Percentiles rank a stretch among this genome's conserved stretches.
phyloP scores from a whole-genome alignment of 768 basidiomycete genomes.

The Mycena capillaripes region DNA sequence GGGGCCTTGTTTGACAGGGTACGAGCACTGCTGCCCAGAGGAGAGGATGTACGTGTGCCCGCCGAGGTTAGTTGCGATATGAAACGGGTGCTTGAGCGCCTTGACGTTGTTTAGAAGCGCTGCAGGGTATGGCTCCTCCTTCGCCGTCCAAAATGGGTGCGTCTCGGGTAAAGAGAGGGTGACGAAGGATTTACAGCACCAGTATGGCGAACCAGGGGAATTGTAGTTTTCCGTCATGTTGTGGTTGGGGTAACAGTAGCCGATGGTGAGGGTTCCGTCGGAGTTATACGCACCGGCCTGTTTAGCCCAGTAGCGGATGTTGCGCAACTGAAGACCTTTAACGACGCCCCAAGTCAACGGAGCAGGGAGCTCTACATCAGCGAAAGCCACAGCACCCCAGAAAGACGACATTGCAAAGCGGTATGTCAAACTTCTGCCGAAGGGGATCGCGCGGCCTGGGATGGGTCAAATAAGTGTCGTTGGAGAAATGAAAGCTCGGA shows the following conservation, averaged over 20 bases:
- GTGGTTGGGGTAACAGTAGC: constrained; percentile 78
- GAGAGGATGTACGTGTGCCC: constrained; percentile 81
- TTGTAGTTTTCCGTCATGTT: constrained; percentile 88
- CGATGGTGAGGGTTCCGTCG: constrained; percentile 81
- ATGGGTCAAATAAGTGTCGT: not conserved
- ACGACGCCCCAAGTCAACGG: constrained; percentile 82
- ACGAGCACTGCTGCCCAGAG: constrained; percentile 85
- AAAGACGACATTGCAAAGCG: constrained; percentile 88
- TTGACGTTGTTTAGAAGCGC: constrained; percentile 62
- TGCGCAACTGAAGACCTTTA: constrained; percentile 80
- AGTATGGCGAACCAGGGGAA: constrained; percentile 83
- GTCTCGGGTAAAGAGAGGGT: constrained; percentile 72
- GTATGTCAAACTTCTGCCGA: constrained; percentile 83
- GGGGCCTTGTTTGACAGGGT: constrained; percentile 82
- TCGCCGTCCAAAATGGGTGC: constrained; percentile 80
- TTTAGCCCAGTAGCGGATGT: constrained; percentile 79
- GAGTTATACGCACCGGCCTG: constrained; percentile 72
- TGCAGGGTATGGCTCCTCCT: constrained; percentile 76
- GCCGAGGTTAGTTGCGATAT: constrained; percentile 74
- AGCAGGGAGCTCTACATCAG: constrained; percentile 75
- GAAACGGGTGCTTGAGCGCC: constrained; percentile 72
- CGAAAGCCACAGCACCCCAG: constrained; percentile 82
- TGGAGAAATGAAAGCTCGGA: constrained; percentile 35
- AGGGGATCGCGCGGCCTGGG: constrained; percentile 79
- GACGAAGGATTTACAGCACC: constrained; percentile 86